Evolutionary conservation across 169 alveolate species (phyloP), one percentile per base, ranked within the genome.

Genomic region (Cryptosporidium ubiquitum): DNA sequence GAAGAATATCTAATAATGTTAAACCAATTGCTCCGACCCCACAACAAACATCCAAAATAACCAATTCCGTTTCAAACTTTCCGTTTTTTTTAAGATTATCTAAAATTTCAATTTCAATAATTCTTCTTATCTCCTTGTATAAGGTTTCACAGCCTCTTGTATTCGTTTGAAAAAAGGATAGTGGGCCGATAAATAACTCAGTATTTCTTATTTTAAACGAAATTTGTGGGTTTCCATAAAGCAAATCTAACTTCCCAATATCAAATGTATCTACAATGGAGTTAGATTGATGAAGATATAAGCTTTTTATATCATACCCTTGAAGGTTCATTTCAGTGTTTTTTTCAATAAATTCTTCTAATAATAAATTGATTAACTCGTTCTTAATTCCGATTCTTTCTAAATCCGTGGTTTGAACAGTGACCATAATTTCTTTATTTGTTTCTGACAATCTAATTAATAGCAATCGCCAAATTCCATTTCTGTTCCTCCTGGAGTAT

Each of bases 1-100:
- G 55, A 12, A 91, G 26, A 20, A 85, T 75, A 33, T 85, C 85
- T 3, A 85, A 86, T 4, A 85, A 69, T 35, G 86, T 68, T 44
- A 91, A 69, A 1, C 92, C 92, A 55, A 91, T 85, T n/a, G 93
- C 73, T 33, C 94, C 94, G 5, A 86, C 75, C 26, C 94, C 94
- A 73, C 93, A 86, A 61, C 94, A 91, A 52, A 91, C 58, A 68
- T 91, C 94, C 26, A 79, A 40, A 39, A 79, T 39, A n/a, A 40
- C 20, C 20, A 79, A 64, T 60, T 61, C 35, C 74, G 60, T 64
- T 23, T 37, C 39, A 14, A 14, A 2, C 16, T n/a, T 23, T 20
- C 18, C 37, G n/a, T 14, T 60, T 47, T 64, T 37, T 37, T 33
- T 74, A 7, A 58, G 26, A 58, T 33, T 26, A 4, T 58, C 57